Evolutionary conservation across 192 early-diverging fungal genomes (phyloP).

Genomic region (Linnemannia exigua): DNA sequence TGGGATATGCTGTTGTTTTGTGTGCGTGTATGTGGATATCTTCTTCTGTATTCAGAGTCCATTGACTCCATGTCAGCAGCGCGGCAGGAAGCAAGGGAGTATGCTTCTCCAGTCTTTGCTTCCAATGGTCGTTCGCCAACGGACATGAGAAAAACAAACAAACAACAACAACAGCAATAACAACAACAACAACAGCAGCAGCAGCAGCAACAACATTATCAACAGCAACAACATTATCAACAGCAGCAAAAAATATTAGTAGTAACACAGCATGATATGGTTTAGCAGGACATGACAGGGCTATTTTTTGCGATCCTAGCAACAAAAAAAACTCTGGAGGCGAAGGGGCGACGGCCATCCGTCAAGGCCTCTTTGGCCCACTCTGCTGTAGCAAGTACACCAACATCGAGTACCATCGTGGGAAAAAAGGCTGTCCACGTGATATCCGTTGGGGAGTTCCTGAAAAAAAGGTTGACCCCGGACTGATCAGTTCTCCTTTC

Average conservation of each 20-base stretch:
- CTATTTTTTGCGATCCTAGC: too few species aligned
- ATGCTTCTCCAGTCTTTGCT: too few species aligned
- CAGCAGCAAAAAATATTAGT: too few species aligned
- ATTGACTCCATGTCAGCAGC: not conserved
- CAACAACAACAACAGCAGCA: too few species aligned
- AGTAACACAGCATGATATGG: too few species aligned
- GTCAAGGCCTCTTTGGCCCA: not conserved
- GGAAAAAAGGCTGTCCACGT: conserved; percentile 1
- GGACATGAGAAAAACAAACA: not conserved
- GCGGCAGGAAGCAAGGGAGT: too few species aligned
- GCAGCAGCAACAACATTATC: too few species aligned
- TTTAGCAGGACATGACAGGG: too few species aligned
- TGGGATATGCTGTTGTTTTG: not conserved
- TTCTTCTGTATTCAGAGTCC: not conserved
- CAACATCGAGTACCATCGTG: not conserved
- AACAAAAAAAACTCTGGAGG: too few species aligned
- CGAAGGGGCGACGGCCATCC: too few species aligned
- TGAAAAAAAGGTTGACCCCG: not conserved
- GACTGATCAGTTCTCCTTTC: not conserved
- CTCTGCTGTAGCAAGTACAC: not conserved
- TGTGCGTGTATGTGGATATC: not conserved
- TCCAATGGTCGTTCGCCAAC: too few species aligned
- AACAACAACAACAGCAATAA: not conserved
- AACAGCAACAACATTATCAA: too few species aligned
- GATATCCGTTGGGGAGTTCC: conserved; percentile 1